These are phyloP conservation scores for Mycena crocata DNA, from an alignment of 768 basidiomycete species.

Conservation along the genomic window DNA sequence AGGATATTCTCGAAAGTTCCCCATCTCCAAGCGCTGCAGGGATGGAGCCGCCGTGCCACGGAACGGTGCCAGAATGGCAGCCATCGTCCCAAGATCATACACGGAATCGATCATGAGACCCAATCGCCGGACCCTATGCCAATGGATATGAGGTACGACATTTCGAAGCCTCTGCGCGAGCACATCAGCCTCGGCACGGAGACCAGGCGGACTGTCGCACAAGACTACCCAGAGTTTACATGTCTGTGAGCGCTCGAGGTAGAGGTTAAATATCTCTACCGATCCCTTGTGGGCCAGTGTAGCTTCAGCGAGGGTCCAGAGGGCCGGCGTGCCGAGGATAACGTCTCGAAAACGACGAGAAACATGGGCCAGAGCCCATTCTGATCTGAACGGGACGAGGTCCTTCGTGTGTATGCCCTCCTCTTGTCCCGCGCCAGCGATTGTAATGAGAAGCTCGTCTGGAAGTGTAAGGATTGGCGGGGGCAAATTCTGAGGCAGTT, in stretches of 20 bases:
- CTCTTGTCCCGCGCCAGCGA: slow-evolving; percentile 4
- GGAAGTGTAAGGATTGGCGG: background rate
- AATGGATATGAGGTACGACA: background rate
- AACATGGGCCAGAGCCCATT: background rate
- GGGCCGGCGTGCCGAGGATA: background rate
- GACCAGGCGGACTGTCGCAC: background rate
- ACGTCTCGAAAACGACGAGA: background rate
- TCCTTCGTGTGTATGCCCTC: background rate
- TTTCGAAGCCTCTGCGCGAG: background rate
- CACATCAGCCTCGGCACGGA: background rate
- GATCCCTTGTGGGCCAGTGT: background rate
- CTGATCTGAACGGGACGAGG: background rate
- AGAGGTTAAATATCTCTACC: background rate
- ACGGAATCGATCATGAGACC: too few relatives aligned
- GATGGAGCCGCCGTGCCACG: too few relatives aligned
- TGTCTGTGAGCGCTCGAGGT: slow-evolving; percentile 5
- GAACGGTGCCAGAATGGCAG: too few relatives aligned
- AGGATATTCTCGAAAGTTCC: too few relatives aligned
- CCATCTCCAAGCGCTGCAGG: too few relatives aligned
- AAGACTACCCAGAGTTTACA: background rate
- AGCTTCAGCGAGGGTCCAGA: background rate
- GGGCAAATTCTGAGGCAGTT: too few relatives aligned
- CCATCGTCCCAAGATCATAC: too few relatives aligned
- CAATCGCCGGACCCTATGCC: too few relatives aligned
- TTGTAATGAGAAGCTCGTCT: slow-evolving; percentile 2